phyloP scores from a whole-genome alignment of 2,329 filamentous ascomycete genomes.

The Trichophaea hybrida region DNA sequence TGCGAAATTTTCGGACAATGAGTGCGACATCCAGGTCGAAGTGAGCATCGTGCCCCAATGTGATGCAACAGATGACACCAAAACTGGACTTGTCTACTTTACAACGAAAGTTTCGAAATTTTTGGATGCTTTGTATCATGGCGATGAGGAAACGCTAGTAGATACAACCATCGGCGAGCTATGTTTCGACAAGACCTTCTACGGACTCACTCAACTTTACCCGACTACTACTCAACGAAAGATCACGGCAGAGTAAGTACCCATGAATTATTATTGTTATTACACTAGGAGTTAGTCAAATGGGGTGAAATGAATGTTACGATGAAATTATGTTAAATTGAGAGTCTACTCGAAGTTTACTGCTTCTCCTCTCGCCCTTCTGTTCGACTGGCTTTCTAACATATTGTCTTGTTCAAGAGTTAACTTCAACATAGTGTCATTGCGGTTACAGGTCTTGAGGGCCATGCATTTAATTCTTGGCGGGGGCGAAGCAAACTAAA shows the following conservation, averaged over 20 bases:
- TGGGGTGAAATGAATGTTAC: no score
- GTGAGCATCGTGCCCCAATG: neutral
- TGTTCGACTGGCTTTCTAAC: no score
- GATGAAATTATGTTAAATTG: no score
- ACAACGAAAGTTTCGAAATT: neutral
- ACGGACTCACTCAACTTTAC: conserved; percentile 28
- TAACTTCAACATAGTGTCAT: no score
- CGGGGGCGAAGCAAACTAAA: conserved; percentile 23
- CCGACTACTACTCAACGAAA: neutral
- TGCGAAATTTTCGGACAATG: neutral
- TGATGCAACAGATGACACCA: neutral
- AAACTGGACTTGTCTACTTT: neutral
- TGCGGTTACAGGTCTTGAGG: conserved; percentile 27
- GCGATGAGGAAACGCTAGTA: neutral
- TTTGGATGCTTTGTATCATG: neutral
- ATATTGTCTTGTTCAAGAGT: no score
- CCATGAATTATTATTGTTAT: no score
- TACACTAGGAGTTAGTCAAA: no score
- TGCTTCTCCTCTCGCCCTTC: no score
- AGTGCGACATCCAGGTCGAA: neutral
- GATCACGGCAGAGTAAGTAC: conserved; percentile 17
- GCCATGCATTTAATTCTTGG: conserved; percentile 30
- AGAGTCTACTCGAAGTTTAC: no score
- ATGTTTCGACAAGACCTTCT: conserved; percentile 16
- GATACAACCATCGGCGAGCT: neutral